A percentile compares a stretch with the other conserved stretches of the same genome.
These are phyloP conservation scores for Straminergon stramineum DNA, from an alignment of 225 moss, liverwort and hornwort species.

Conservation along the genomic window DNA sequence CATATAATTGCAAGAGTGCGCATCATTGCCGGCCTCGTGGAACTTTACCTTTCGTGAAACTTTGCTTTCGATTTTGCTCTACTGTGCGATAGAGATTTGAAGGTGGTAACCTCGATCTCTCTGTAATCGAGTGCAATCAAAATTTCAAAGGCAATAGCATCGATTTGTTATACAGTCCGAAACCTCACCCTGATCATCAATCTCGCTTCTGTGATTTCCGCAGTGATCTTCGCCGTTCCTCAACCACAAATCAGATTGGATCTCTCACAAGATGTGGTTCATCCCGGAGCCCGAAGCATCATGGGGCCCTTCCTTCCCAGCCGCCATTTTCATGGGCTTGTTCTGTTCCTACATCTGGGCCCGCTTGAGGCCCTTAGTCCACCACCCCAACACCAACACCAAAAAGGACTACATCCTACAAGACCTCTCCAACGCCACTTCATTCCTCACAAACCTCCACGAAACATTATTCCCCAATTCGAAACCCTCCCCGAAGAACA, in stretches of 20 bases:
- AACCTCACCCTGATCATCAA: neutral
- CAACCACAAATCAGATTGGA: neutral
- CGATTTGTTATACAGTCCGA: neutral
- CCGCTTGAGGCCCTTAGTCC: slow-evolving; percentile 36
- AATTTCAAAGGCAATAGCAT: neutral
- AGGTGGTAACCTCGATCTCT: neutral
- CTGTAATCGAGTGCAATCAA: neutral
- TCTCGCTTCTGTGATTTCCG: neutral
- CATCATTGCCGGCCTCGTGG: neutral
- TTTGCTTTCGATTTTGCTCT: neutral
- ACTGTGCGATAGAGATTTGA: neutral
- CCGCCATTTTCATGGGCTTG: slow-evolving; percentile 30
- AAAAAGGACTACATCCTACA: slow-evolving; percentile 18
- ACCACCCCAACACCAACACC: neutral
- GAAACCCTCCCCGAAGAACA: slow-evolving; percentile 4
- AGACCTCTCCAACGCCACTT: slow-evolving; percentile 19
- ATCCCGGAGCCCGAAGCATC: slow-evolving; percentile 4
- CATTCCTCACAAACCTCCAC: slow-evolving; percentile 27
- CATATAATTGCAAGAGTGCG: neutral
- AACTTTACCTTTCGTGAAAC: neutral
- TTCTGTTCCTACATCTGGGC: slow-evolving; percentile 36
- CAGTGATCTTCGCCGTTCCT: neutral
- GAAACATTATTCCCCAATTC: slow-evolving; percentile 14
- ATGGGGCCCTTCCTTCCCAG: slow-evolving; percentile 26
- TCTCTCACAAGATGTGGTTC: slow-evolving; percentile 27